Percentiles rank a stretch among this genome's conserved stretches.
These are phyloP conservation scores for Baudoinia panamericana DNA, from an alignment of 495 filamentous ascomycete species.

Conservation along the genomic window DNA sequence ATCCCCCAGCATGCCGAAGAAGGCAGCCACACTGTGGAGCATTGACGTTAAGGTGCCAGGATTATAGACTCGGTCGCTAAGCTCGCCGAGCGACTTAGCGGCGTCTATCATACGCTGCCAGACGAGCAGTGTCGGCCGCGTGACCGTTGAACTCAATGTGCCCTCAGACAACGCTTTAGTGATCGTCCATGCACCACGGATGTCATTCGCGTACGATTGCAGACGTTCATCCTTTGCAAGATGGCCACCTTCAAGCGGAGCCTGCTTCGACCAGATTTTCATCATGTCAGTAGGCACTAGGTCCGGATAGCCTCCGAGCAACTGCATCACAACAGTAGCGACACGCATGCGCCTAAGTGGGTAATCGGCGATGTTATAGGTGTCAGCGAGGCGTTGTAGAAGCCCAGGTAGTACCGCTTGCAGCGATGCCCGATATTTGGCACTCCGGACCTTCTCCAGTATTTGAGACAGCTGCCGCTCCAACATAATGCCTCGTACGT, in stretches of 20 bases:
- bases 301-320: constrained; percentile 7
- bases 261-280: not conserved
- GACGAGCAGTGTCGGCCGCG: constrained; percentile 36
- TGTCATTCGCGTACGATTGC: constrained; percentile 39
- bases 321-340: constrained; percentile 13
- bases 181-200: constrained; percentile 43
- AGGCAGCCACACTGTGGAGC: constrained; percentile 59
- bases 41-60: constrained; percentile 45
- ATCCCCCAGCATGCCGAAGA: constrained; percentile 61
- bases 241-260: constrained; percentile 1
- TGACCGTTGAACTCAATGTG: constrained; percentile 32
- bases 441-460: not conserved
- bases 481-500: constrained; percentile 33
- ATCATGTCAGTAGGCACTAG: not conserved
- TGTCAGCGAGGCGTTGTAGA: constrained; percentile 11
- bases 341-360: constrained; percentile 26
- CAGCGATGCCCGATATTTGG: constrained; percentile 8
- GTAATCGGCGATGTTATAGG: constrained; percentile 21
- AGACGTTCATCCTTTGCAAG: constrained; percentile 44
- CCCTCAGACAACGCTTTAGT: constrained; percentile 36
- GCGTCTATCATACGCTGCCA: constrained; percentile 43
- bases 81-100: constrained; percentile 36
- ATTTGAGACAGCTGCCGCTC: constrained; percentile 40
- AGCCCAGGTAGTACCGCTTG: constrained; percentile 1
- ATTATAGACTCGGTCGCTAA: constrained; percentile 51